phyloP scores from a whole-genome alignment of 1,284 basidiomycete species.

The Boletus sp. region DNA sequence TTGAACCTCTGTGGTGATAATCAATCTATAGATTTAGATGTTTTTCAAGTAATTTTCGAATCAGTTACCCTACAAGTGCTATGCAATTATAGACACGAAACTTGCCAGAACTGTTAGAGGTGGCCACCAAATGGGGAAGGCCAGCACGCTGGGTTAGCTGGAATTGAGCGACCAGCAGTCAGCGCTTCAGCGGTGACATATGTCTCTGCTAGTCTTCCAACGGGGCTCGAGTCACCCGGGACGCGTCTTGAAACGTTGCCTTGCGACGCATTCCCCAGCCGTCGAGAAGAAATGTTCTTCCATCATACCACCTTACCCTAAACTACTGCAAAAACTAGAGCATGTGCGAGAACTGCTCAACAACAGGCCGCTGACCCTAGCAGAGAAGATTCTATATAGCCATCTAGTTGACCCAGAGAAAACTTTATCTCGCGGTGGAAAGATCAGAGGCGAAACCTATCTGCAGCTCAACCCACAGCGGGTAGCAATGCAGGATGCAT shows the following conservation, averaged over 20 bases:
- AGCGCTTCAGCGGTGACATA: no score
- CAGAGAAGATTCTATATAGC: constrained; percentile 97
- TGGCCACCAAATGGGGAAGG: constrained; percentile 4
- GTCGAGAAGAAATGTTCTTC: constrained; percentile 69
- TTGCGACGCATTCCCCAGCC: constrained; percentile 54
- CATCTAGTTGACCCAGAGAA: constrained; percentile 83
- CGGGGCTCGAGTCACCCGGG: constrained; percentile 10
- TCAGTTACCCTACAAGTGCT: no score
- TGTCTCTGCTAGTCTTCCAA: constrained; percentile 18
- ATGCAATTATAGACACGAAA: no score
- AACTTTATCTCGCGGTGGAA: constrained; percentile 62
- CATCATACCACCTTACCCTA: constrained; percentile 86
- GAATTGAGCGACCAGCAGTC: neutral
- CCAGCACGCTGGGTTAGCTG: neutral
- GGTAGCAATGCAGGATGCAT: constrained; percentile 99
- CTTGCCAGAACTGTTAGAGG: no score
- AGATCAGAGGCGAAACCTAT: constrained; percentile 84
- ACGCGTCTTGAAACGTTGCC: constrained; percentile 27
- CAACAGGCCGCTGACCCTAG: constrained; percentile 77
- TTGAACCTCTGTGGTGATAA: constrained; percentile 61
- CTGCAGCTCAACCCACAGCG: constrained; percentile 89
- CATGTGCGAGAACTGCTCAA: constrained; percentile 69
- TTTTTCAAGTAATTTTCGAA: neutral
- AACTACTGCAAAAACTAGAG: constrained; percentile 72
- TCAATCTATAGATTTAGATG: neutral